Conservation (phyloP, 169 alveolate genomes). For the Haemoproteus tartakovskyi region DNA sequence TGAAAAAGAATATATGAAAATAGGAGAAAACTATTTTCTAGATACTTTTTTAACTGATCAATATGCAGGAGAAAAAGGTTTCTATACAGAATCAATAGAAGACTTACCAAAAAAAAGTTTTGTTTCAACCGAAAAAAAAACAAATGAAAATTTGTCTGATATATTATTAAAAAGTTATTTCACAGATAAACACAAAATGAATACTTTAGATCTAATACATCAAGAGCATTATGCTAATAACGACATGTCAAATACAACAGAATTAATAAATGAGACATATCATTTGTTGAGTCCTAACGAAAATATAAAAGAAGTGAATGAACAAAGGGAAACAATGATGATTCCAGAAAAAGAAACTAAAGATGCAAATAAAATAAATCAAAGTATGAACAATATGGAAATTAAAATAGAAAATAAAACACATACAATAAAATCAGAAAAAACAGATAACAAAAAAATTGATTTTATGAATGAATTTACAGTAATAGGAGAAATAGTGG, state of each 20-base stretch:
- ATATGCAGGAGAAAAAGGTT: neutral
- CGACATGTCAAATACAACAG: neutral
- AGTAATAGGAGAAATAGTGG: constrained; percentile 60
- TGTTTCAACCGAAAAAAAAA: too few species aligned
- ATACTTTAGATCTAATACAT: constrained; percentile 17
- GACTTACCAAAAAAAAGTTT: constrained; percentile 21
- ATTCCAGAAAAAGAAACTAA: too few species aligned
- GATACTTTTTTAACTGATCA: too few species aligned
- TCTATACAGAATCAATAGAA: constrained; percentile 9
- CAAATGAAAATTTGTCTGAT: constrained; percentile 4
- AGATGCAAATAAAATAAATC: too few species aligned
- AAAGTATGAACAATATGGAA: neutral
- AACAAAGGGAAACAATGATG: too few species aligned
- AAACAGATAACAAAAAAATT: neutral
- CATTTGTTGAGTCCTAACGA: neutral
- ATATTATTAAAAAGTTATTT: constrained; percentile 14
- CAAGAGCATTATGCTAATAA: neutral
- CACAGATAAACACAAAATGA: constrained; percentile 7
- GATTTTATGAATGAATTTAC: constrained; percentile 10
- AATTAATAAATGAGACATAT: neutral
- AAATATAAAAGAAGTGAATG: neutral
- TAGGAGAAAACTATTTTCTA: neutral
- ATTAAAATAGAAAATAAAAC: neutral
- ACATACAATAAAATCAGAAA: neutral
- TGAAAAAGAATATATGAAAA: neutral